Evolutionary conservation across 805 yeast species (phyloP), one percentile per base, ranked within the genome.

Genomic region (Kazachstania bromeliacearum): DNA sequence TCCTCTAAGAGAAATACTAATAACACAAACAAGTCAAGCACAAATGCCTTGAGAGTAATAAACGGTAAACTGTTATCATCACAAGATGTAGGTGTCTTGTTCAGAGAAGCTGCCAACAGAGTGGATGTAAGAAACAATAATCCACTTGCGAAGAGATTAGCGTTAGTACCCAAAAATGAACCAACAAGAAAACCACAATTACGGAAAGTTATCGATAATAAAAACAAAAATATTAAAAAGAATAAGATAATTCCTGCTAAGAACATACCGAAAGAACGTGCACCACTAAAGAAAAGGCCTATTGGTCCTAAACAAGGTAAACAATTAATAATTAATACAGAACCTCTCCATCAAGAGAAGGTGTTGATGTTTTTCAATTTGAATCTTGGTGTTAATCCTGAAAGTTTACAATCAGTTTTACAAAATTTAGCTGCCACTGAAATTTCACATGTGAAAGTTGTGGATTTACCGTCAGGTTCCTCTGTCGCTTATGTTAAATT

Each of bases 381-480:
- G 26, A 45, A 55, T 12, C 29, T 51, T 22, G 61, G 61, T n/a
- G 50, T 55, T 7, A 45, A 54, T 33, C 45, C 43, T 15, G 45
- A 41, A 7, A 47, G 45, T 19, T 36, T 57, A 33, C 46, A 51
- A 33, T 34, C 33, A 6, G 41, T 47, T 9, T 34, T 57, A 19
- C 48, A 54, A 33, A 43, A 47, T 21, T 38, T 51, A 18, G 45
- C 51, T 1, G 43, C 44, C 13, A 37, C 46, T 7, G 32, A 33
- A 2, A 43, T 56, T 20, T 43, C 48, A 3, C 39, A 37, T 9
- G 40, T 61, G 4, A 51, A 48, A 37, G 51, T 63, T 1, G 48
- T 39, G n/a, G 67, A 64, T 35, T 37, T 63, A 19, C 57, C 64
- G 4, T 51, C 65, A 2, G 69, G 68, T 3, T 62, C 68, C 0